Evolutionary conservation across 139 green algal genomes (phyloP), one percentile per base, ranked within the genome.

Genomic region (Axilococcus clingmanii): DNA sequence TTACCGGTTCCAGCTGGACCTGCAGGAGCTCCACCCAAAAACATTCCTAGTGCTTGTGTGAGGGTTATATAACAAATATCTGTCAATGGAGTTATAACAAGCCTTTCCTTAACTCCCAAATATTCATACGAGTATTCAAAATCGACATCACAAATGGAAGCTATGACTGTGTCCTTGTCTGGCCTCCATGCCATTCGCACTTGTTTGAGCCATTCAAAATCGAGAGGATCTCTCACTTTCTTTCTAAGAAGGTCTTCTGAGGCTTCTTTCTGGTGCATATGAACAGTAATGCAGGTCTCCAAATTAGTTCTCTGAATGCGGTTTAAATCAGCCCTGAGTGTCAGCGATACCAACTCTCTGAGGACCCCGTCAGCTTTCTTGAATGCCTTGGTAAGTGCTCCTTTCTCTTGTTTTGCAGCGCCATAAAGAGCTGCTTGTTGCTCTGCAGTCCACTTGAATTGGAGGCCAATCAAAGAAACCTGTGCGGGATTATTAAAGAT

Each of bases 151-250:
- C 82, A 94, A 63, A 97, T 95, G 60, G 82, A 93, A 51, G 94
- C 91, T 69, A 96, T 85, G 54, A 87, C 80, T 1, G 80, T 92
- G 77, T 94, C 75, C 32, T 75, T 74, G 53, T 96, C 88, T 42
- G 94, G 80, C n/a, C 80, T 77, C 89, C 89, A 97, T 72, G 91
- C 93, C 74, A 95, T 92, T 57, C 89, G 76, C 32, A 65, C 71
- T 65, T 97, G 88, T 79, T 95, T 96, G 15, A 94, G 74, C 89
- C 89, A 97, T 71, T 97, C 88, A 74, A 97, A 97, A 71, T 95
- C 85, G 2, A 73, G 84, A n/a, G 88, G 86, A 69, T 97, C 87
- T n/a, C 75, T 81, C 61, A 96, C 74, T 70, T 91, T 93, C 57
- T 91, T 87, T 63, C 79, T 77, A 35, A 94, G 52, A 29, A 96